These are phyloP conservation scores for Lipomyces yamanashiensis DNA, from an alignment of 805 yeast species.

Conservation along the genomic window DNA sequence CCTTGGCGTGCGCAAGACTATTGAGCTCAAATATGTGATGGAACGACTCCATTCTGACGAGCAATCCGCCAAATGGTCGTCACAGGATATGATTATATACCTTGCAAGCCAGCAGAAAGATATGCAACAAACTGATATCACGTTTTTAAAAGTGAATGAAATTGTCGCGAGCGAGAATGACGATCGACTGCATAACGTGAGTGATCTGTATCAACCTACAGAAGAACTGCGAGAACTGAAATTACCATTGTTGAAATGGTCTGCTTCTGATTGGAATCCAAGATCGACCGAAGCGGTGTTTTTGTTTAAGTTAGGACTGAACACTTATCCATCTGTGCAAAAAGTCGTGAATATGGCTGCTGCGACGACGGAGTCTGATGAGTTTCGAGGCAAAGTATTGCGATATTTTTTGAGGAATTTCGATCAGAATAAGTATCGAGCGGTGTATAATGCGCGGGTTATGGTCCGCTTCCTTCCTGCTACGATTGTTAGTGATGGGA, in stretches of 20 bases:
- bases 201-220: slow-evolving; percentile 45
- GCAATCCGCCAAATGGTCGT: slow-evolving; percentile 43
- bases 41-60: slow-evolving; percentile 42
- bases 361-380: slow-evolving; percentile 13
- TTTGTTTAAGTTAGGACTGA: slow-evolving; percentile 43
- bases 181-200: slow-evolving; percentile 34
- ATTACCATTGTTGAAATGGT: slow-evolving; percentile 43
- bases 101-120: slow-evolving; percentile 40
- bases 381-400: slow-evolving; percentile 38
- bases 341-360: slow-evolving; percentile 37
- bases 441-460: slow-evolving; percentile 12
- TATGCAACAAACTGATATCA: slow-evolving; percentile 44
- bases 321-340: slow-evolving; percentile 39
- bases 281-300: slow-evolving; percentile 42
- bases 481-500: slow-evolving; percentile 25
- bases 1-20: slow-evolving; percentile 47
- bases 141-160: slow-evolving; percentile 39
- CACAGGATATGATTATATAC: slow-evolving; percentile 46
- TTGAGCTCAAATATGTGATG: slow-evolving; percentile 47
- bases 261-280: slow-evolving; percentile 37
- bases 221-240: slow-evolving; percentile 39
- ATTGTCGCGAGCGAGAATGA: slow-evolving; percentile 42
- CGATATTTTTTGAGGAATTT: slow-evolving; percentile 41
- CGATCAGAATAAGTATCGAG: slow-evolving; percentile 38
- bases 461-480: slow-evolving; percentile 35